Conservation (phyloP, 208 protist species). For the Trypanosomatidae sp. region DNA sequence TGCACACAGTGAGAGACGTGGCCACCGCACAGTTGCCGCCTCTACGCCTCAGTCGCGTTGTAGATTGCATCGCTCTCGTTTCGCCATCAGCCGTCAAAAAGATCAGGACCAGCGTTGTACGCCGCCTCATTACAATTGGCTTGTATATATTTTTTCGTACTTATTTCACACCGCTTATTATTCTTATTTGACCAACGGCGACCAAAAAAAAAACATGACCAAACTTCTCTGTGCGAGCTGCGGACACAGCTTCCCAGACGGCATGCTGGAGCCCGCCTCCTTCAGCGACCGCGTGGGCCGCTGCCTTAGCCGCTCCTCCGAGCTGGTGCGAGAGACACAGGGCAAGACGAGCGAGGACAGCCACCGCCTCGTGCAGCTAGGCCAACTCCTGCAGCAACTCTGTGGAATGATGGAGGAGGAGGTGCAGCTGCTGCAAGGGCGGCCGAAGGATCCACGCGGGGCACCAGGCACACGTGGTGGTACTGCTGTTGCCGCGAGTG, state of each 20-base stretch:
- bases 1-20: no score
- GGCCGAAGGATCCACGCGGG: constrained; percentile 8
- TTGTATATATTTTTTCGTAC: background rate
- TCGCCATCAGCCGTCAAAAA: no score
- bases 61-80: no score
- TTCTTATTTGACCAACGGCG: no score
- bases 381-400: constrained; percentile 54
- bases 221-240: constrained; percentile 80
- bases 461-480: background rate
- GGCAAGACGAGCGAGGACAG: constrained; percentile 39
- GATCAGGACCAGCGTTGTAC: no score
- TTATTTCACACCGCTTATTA: background rate
- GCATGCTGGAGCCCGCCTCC: constrained; percentile 42
- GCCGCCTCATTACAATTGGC: no score
- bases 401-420: constrained; percentile 76
- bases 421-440: constrained; percentile 36
- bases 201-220: no score
- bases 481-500: no score
- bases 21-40: no score
- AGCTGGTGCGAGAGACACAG: constrained; percentile 38
- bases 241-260: constrained; percentile 65
- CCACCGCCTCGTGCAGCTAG: constrained; percentile 46
- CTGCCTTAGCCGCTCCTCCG: constrained; percentile 41
- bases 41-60: no score
- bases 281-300: constrained; percentile 76